A percentile compares a stretch with the other conserved stretches of the same genome.
These are phyloP conservation scores for Termitomyces sp. DNA, from an alignment of 768 basidiomycete species.

Conservation along the genomic window DNA sequence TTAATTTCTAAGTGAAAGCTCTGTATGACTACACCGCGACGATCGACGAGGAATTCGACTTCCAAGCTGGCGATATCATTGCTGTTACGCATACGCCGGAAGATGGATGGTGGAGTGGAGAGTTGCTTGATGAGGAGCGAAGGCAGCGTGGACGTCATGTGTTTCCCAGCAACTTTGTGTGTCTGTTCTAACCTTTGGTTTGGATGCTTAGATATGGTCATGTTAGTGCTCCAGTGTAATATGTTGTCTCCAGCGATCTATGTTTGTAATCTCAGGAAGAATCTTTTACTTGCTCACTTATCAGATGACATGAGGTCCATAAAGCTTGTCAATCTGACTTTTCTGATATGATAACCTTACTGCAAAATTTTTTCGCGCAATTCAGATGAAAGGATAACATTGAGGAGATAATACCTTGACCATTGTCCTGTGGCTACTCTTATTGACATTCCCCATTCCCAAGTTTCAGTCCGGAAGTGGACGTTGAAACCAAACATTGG, in stretches of 20 bases:
- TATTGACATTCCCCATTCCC: too few species aligned
- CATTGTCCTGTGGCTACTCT: too few species aligned
- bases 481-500: too few species aligned
- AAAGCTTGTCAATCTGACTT: too few species aligned
- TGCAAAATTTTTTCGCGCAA: too few species aligned
- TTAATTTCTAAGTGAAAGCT: conserved; percentile 61
- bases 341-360: too few species aligned
- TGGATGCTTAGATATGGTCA: background rate
- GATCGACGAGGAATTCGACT: conserved; percentile 92
- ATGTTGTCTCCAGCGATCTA: background rate
- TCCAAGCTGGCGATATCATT: conserved; percentile 92
- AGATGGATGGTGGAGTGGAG: conserved; percentile 98
- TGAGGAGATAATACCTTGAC: too few species aligned
- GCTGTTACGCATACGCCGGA: conserved; percentile 92
- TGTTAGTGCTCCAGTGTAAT: background rate
- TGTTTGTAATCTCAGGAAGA: background rate
- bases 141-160: conserved; percentile 68
- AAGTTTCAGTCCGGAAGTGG: too few species aligned
- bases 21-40: conserved; percentile 83
- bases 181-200: conserved; percentile 48
- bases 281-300: background rate
- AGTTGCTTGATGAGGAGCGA: conserved; percentile 71
- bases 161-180: conserved; percentile 88
- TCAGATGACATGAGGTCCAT: too few species aligned
- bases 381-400: too few species aligned